Conservation (phyloP, 1,284 basidiomycete species). For the Microbotryum saponariae region DNA sequence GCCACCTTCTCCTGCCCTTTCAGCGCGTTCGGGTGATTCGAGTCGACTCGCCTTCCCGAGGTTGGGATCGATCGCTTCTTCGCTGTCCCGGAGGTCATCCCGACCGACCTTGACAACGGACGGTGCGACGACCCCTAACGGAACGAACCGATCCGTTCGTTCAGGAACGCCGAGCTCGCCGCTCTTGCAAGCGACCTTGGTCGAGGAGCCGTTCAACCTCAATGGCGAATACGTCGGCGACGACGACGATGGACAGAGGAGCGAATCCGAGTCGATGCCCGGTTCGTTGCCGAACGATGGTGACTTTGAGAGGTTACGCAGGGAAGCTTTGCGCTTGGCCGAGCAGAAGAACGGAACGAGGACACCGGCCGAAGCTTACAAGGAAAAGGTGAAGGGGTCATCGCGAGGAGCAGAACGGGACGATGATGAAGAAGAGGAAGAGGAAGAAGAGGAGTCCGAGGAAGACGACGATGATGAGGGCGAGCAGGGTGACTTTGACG, state of each 20-base stretch:
- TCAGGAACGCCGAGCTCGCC: conserved; percentile 22
- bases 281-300: conserved; percentile 36
- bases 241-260: conserved; percentile 17
- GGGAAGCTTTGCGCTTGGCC: conserved; percentile 9
- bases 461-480: conserved; percentile 29
- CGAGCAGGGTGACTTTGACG: conserved; percentile 28
- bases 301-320: conserved; percentile 29
- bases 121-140: conserved; percentile 6
- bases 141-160: conserved; percentile 3
- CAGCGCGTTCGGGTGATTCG: conserved; percentile 67
- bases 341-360: conserved; percentile 1
- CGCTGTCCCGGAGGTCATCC: conserved; percentile 27
- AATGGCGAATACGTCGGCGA: conserved; percentile 22
- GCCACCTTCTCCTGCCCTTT: conserved; percentile 60
- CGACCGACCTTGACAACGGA: conserved; percentile 20
- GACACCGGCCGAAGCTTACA: conserved; percentile 32
- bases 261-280: conserved; percentile 33
- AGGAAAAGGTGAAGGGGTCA: conserved; percentile 12
- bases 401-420: conserved; percentile 20
- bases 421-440: conserved; percentile 15
- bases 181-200: conserved; percentile 20
- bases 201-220: conserved; percentile 17
- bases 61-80: conserved; percentile 28
- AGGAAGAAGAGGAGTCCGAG: conserved; percentile 6
- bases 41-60: conserved; percentile 28